Percentiles rank a stretch among this genome's conserved stretches.
phyloP scores from a whole-genome alignment of 805 yeast genomes.

The Saturnispora hagleri region DNA sequence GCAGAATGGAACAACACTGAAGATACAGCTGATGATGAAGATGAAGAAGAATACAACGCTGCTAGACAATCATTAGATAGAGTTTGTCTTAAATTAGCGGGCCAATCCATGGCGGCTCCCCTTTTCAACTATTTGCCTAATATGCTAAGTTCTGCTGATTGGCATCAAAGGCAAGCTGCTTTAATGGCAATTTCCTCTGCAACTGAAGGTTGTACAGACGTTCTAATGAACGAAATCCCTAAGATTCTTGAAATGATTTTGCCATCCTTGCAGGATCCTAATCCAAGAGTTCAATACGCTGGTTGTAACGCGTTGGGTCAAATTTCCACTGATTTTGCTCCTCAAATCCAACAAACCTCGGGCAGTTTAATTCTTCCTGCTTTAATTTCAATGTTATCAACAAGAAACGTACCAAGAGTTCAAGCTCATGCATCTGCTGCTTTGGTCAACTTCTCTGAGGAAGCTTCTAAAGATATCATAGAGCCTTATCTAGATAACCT shows the following conservation, averaged over 20 bases:
- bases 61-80: conserved; percentile 95
- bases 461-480: conserved; percentile 74
- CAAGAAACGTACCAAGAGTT: conserved; percentile 75
- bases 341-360: conserved; percentile 70
- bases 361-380: conserved; percentile 81
- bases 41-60: conserved; percentile 77
- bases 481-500: conserved; percentile 90
- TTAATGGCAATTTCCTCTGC: conserved; percentile 94
- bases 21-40: conserved; percentile 62
- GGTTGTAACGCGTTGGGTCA: conserved; percentile 96
- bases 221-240: conserved; percentile 72
- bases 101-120: conserved; percentile 75
- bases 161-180: conserved; percentile 97
- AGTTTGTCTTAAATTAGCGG: conserved; percentile 74
- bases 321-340: conserved; percentile 93
- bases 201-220: conserved; percentile 95
- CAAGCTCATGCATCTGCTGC: conserved; percentile 99
- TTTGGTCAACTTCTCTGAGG: conserved; percentile 87
- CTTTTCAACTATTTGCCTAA: conserved; percentile 79
- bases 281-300: conserved; percentile 93
- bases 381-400: conserved; percentile 68
- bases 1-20: conserved; percentile 77
- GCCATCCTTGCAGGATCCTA: conserved; percentile 78
- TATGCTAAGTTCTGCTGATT: conserved; percentile 64
- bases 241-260: conserved; percentile 74